Base-by-base conservation (phyloP, 345 rosid genomes). In the Conringia planisiliqua region DNA sequence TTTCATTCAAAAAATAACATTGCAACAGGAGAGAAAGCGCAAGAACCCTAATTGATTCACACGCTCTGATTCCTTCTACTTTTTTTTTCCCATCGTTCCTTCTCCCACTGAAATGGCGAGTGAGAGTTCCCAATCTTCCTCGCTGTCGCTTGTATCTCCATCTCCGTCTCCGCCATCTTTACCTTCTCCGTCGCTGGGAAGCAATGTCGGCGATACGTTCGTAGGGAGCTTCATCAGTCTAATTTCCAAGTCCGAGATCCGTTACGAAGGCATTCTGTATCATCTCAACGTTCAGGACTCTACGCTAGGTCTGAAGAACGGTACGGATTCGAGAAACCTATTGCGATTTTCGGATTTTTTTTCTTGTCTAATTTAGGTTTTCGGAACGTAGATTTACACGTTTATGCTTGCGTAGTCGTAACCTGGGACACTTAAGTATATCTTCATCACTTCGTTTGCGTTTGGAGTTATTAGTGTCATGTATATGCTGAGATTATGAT, bases 231-330 rank as follows among this genome's bases (percentile, higher is more conserved):
- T 70, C 79, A 71, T 86, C 0, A 81, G 82, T 82, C 47, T 86
- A 44, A 72, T 79, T 75, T 84, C 84, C 2, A 83, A 83, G 79
- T 79, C 77, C 11, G 83, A 81, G 61, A 86, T 84, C 75, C 79
- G 85, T 2, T 86, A 84, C 67, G 86, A 85, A 68, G 90, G 88
- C 60, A 58, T 80, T 44, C 78, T 86, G 1, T 83, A 72, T 55
- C 66, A 65, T 73, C 68, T 86, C 81, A 72, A 83, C 55, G 74
- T 78, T 35, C 83, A 70, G n/a, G 84, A 82, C 48, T 79, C 84
- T 20, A 76, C 78, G 68, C 72, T 85, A 61, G 79, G 82, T 58
- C 81, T 86, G 29, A 36, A 71, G 38, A 83, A 83, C 50, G 90
- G 88, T 83, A 65, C 38, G 38, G 66, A 47, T 66, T 77, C 72